These are phyloP conservation scores for Scolecobasidium constrictum DNA, from an alignment of 2,329 filamentous ascomycete species.

Conservation along the genomic window DNA sequence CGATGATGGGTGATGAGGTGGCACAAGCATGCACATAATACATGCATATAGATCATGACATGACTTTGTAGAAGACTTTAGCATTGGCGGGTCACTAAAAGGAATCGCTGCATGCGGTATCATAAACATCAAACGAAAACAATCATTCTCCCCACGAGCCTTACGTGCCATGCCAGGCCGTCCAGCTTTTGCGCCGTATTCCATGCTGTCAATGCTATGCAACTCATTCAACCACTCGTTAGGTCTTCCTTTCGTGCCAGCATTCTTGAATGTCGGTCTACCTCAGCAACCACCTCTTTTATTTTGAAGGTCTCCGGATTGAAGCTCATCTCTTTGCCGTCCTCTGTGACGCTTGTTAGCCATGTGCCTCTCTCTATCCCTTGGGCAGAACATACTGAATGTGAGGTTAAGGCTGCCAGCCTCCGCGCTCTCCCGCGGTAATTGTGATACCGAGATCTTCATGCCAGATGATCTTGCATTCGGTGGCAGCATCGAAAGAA, in stretches of 20 bases:
- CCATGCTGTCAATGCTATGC: no score
- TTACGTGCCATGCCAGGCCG: no score
- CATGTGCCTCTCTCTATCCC: conserved; percentile 1
- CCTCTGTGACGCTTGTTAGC: conserved; percentile 48
- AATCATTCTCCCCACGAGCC: no score
- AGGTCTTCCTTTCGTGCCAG: conserved; percentile 78
- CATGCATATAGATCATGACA: no score
- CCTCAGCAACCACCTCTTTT: conserved; percentile 76
- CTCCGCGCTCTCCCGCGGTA: conserved; percentile 59
- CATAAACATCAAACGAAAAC: no score
- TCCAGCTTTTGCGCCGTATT: no score
- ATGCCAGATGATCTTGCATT: conserved; percentile 63
- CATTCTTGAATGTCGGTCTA: conserved; percentile 76
- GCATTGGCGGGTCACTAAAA: no score
- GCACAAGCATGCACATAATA: no score
- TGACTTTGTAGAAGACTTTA: no score
- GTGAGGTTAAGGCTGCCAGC: conserved; percentile 63
- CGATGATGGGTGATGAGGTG: no score
- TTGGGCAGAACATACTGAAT: conserved; percentile 55
- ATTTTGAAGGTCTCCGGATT: conserved; percentile 74
- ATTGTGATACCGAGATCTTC: conserved; percentile 64
- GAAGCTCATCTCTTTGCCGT: conserved; percentile 81
- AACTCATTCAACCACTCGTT: no score
- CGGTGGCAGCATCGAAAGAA: conserved; percentile 75
- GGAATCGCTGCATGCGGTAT: no score